Evolutionary conservation across 208 protist species (phyloP).

Genomic region (Acanthamoeba healyi): DNA sequence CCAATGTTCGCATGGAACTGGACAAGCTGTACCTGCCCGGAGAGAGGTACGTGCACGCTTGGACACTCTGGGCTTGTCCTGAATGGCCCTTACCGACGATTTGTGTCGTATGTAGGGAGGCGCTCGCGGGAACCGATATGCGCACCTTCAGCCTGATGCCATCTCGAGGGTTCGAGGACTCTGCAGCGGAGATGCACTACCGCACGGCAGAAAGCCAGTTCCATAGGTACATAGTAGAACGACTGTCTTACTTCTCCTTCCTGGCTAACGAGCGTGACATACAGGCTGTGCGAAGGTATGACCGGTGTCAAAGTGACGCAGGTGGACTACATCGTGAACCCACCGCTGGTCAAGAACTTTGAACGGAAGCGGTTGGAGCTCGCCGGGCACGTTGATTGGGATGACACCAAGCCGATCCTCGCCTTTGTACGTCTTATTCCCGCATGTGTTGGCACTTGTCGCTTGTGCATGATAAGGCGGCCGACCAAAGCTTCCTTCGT

Average conservation of each 20-base stretch:
- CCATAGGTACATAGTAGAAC: no score
- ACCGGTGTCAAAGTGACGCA: constrained; percentile 25
- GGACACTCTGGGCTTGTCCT: background rate
- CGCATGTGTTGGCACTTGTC: background rate
- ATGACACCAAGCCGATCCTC: constrained; percentile 64
- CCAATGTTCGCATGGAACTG: background rate
- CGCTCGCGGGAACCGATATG: constrained; percentile 18
- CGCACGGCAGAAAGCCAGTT: constrained; percentile 51
- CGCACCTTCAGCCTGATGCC: constrained; percentile 31
- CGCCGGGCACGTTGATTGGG: constrained; percentile 26
- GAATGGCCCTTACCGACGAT: background rate
- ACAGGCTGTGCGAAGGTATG: constrained; percentile 40
- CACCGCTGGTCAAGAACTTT: constrained; percentile 33
- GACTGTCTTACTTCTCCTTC: background rate
- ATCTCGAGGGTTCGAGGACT: background rate
- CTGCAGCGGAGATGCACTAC: constrained; percentile 30
- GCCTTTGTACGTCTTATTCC: background rate
- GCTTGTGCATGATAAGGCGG: no score
- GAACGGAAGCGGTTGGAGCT: constrained; percentile 64
- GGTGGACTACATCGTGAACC: constrained; percentile 62
- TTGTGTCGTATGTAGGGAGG: background rate
- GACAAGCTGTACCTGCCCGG: constrained; percentile 70
- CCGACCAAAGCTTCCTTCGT: no score
- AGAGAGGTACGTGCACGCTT: background rate
- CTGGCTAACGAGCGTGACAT: background rate